Percentiles rank a stretch among this genome's conserved stretches.
Conservation (phyloP, 2,329 filamentous ascomycete genomes). For the Aspergillus ochraceoroseus region DNA sequence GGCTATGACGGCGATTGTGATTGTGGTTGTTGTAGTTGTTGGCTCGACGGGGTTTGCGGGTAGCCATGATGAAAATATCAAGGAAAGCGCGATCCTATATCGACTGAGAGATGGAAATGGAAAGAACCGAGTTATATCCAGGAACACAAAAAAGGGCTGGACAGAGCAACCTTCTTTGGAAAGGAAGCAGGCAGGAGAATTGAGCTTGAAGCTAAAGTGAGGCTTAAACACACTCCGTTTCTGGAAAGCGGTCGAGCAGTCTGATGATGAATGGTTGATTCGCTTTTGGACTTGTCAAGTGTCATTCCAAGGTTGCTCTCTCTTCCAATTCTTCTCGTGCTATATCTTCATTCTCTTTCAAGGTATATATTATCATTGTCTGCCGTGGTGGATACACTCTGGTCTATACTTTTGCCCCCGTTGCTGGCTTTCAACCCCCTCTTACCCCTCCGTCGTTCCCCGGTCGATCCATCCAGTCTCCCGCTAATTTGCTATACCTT, state of each 20-base stretch:
- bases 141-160: no score
- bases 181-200: slow-evolving; percentile 4
- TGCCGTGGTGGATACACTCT: not conserved
- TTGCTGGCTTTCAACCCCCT: not conserved
- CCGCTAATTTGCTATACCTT: slow-evolving; percentile 6
- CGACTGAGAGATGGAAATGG: not conserved
- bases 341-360: not conserved
- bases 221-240: slow-evolving; percentile 14
- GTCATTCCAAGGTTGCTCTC: not conserved
- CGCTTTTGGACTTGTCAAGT: slow-evolving; percentile 9
- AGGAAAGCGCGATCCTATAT: not conserved
- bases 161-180: no score
- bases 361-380: no score
- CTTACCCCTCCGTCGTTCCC: not conserved
- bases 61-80: slow-evolving; percentile 26
- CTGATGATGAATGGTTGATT: not conserved
- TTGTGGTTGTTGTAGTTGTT: slow-evolving; percentile 24
- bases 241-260: slow-evolving; percentile 18
- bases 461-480: not conserved
- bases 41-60: slow-evolving; percentile 32
- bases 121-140: not conserved
- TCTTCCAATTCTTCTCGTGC: no score
- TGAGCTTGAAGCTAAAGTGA: slow-evolving; percentile 3
- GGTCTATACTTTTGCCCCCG: not conserved
- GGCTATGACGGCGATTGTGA: slow-evolving; percentile 19